Conservation (phyloP, 106 monocot species). For the Xerophyta viscosa region DNA sequence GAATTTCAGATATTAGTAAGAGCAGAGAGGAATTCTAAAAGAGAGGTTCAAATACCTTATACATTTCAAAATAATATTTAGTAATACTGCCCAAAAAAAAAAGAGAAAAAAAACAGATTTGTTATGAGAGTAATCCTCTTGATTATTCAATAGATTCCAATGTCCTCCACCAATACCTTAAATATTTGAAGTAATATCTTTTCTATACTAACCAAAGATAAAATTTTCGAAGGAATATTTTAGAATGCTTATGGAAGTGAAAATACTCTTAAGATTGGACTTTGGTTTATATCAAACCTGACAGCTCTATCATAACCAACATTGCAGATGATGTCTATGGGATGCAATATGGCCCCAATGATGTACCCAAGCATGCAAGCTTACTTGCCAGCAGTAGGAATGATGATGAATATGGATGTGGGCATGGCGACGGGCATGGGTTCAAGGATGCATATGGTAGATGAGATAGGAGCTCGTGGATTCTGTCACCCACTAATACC, state of each 20-base stretch:
- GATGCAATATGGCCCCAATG: not conserved
- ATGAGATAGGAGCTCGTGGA: not conserved
- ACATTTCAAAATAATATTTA: no score
- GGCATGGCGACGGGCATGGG: constrained; percentile 5
- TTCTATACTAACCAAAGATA: no score
- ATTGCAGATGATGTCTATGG: constrained; percentile 3
- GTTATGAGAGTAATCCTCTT: no score
- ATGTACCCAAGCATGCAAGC: constrained; percentile 1
- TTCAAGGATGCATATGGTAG: not conserved
- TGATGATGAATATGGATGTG: not conserved
- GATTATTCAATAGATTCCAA: no score
- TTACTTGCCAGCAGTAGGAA: not conserved
- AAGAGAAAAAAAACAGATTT: no score
- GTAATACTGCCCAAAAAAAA: no score
- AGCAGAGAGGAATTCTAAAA: no score
- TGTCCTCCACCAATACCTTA: no score
- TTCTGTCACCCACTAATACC: not conserved
- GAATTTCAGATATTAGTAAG: no score
- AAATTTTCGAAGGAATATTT: no score
- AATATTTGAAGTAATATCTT: no score
- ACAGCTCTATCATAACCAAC: not conserved
- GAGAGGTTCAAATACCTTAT: no score
- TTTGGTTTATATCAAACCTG: not conserved
- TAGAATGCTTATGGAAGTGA: not conserved
- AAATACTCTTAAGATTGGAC: not conserved